phyloP scores from a whole-genome alignment of 2,329 filamentous ascomycete genomes.

The Talaromyces rugulosus region DNA sequence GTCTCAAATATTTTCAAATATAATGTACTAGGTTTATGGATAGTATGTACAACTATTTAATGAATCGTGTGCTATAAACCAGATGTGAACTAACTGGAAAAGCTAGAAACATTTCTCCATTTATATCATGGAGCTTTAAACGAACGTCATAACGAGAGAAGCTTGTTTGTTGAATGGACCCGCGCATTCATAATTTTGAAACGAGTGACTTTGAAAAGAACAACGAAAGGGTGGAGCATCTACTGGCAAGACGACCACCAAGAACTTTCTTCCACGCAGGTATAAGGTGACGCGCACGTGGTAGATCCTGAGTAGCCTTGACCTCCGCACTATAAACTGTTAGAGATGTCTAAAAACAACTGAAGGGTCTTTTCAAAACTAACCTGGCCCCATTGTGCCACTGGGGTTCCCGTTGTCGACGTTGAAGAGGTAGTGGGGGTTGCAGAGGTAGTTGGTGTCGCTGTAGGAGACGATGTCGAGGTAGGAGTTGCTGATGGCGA shows the following conservation, averaged over 20 bases:
- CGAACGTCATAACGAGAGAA: neutral
- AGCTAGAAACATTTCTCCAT: neutral
- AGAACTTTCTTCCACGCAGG: slow-evolving; percentile 6
- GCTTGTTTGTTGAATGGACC: neutral
- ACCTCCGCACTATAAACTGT: slow-evolving; percentile 8
- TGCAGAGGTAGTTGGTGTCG: neutral
- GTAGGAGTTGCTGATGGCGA: neutral
- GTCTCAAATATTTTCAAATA: neutral
- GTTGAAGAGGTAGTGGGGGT: neutral
- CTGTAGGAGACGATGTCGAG: neutral
- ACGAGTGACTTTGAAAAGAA: neutral
- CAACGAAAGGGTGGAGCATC: neutral
- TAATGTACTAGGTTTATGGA: neutral
- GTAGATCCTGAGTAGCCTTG: slow-evolving; percentile 10
- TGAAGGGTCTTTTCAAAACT: neutral
- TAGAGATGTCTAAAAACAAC: neutral
- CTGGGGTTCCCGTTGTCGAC: slow-evolving; percentile 7
- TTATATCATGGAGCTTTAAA: neutral
- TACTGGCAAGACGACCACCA: slow-evolving; percentile 13
- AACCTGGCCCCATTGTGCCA: slow-evolving; percentile 11
- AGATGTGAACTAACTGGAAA: neutral
- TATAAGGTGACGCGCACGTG: slow-evolving; percentile 10
- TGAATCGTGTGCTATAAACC: neutral
- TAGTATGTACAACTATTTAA: neutral
- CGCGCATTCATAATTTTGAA: neutral